phyloP scores from a whole-genome alignment of 2,329 filamentous ascomycete species.

The Byssochlamys sp. region DNA sequence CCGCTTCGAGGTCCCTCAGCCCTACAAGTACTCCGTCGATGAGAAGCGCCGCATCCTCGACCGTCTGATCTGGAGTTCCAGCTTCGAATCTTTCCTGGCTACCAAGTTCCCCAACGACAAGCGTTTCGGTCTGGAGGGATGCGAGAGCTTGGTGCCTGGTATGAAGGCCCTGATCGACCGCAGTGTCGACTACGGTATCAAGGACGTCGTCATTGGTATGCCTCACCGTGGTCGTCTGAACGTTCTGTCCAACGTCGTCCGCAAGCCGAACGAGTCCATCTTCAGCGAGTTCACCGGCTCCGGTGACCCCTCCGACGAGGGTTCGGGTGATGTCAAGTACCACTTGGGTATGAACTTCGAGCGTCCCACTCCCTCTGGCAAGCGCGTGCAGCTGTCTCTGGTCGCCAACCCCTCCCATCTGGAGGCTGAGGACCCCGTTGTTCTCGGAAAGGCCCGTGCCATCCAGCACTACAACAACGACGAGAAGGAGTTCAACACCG shows the following conservation, averaged over 20 bases:
- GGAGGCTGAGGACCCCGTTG: conserved; percentile 95
- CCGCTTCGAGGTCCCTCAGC: conserved; percentile 82
- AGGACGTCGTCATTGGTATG: conserved; percentile 99
- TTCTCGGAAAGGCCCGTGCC: conserved; percentile 90
- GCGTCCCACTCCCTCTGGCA: conserved; percentile 91
- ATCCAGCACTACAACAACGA: conserved; percentile 99
- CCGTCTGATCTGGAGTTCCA: conserved; percentile 95
- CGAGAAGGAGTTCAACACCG: conserved; percentile 74
- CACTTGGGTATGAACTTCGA: conserved; percentile 99
- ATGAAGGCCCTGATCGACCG: conserved; percentile 99
- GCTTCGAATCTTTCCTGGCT: conserved; percentile 88
- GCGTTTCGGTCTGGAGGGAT: conserved; percentile 95
- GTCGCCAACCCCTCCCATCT: conserved; percentile 97
- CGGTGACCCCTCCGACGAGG: conserved; percentile 79
- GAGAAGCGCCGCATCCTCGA: conserved; percentile 97
- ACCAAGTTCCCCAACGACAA: conserved; percentile 99
- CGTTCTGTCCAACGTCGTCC: conserved; percentile 93
- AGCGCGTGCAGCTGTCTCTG: conserved; percentile 96
- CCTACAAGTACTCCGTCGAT: conserved; percentile 95
- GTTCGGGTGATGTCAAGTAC: conserved; percentile 98
- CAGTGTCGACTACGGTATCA: conserved; percentile 94
- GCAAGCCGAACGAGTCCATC: conserved; percentile 98
- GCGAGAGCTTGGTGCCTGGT: conserved; percentile 89
- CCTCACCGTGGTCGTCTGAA: conserved; percentile 97
- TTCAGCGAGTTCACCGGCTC: conserved; percentile 96